Evolutionary conservation across 495 filamentous ascomycete species (phyloP), one percentile per base, ranked within the genome.

Genomic region (Xylaria cubensis): DNA sequence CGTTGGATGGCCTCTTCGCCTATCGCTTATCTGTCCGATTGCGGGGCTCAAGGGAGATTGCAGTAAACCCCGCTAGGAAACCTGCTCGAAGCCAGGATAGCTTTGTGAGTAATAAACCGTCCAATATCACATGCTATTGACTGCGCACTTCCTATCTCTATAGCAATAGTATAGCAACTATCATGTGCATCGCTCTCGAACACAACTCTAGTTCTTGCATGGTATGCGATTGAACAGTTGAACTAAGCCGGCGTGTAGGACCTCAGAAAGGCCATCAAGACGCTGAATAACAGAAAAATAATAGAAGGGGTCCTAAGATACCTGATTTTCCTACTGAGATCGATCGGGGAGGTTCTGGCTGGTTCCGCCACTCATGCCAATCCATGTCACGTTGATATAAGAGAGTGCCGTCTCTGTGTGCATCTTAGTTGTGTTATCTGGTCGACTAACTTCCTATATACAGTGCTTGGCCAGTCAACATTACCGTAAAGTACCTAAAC

Each of bases 361-460:
- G 9, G 10, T 0, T 15, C 29, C 7, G 9, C 12, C 10, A 26
- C 24, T 17, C 24, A 56, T 56, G 21, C 53, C 13, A 56, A 9
- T 17, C 8, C 53, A 32, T 6, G 5, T 46, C 39, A 24, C 4
- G 17, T 48, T 17, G 5, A 48, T 44, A 1, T 63, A 7, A 3
- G 21, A 29, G 15, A 1, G 24, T 29, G 15, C 4, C 7, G n/a
- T 36, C 10, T 34, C 26, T 69, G 6, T 9, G 36, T 46, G 19
- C 26, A 19, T 24, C 29, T 39, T 58, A 36, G 8, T 9, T 64
- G 46, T 56, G 17, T 21, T 13, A 19, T 32, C 59, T 42, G n/a
- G 9, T 64, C 21, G 48, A 61, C 62, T 59, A 26, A 61, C 62
- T 59, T 65, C 70, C 53, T 72, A 72, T 72, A 55, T 67, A 59